Base-by-base conservation (phyloP, 306 rosid genomes). In the Canavalia ensiformis region DNA sequence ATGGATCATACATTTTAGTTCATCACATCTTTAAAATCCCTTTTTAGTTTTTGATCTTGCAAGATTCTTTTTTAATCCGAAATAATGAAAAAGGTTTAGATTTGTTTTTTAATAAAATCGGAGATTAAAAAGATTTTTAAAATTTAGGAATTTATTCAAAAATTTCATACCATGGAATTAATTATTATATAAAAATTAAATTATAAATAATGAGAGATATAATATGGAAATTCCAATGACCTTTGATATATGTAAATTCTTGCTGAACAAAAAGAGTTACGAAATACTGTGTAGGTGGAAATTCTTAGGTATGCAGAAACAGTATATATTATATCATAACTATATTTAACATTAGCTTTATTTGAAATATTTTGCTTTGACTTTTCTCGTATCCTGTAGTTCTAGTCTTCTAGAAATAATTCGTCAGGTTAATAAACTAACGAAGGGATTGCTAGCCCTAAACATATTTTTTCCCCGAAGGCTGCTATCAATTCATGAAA, bases 281-380 rank as follows among this genome's bases (percentile, higher is more conserved):
- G 6, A 49, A 49, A 49, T 52, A 8, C 52, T 28, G 13, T 18
- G 56, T 29, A 44, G 44, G 45, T 42, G n/a, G n/a, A 57, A 58
- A 42, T 29, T 54, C 37, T 39, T 13, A 18, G n/a, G 7, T 54
- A 35, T 8, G 35, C 0, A 12, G 25, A 58, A 55, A 37, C 8
- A 34, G 8, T 52, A 31, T n/a, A 25, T 37, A 8, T 6, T 8
- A 28, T 9, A 3, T 37, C 37, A 30, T 54, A 25, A 13, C 6
- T 1, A 5, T 46, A 75, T 13, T 44, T 59, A 45, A 45, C 8
- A 18, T 7, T 44, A 8, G 25, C 29, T 45, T 52, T 1, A n/a
- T 62, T 62, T 60, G 3, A 60, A 11, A 33, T 63, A 11, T 34
- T 62, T 63, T 25, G 3, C 39, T 77, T 51, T 77, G 74, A 52